Evolutionary conservation across 2,329 filamentous ascomycete species (phyloP).

Genomic region (Neofusicoccum parvum): DNA sequence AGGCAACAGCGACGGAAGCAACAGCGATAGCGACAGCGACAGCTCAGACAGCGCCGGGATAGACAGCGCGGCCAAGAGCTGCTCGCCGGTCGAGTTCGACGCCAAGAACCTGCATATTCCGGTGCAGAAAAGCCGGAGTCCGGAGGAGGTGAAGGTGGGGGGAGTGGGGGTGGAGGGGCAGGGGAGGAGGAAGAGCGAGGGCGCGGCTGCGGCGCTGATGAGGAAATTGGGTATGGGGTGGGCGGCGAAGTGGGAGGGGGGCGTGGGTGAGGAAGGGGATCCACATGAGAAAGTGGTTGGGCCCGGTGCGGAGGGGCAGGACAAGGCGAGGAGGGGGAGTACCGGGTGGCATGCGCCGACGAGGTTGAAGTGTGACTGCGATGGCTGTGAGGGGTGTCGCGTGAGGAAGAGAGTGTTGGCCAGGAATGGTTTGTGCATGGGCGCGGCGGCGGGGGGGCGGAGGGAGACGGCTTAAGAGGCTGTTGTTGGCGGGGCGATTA

Average conservation of each 20-base stretch:
- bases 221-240: neutral
- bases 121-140: neutral
- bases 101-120: neutral
- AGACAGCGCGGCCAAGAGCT: neutral
- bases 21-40: neutral
- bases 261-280: neutral
- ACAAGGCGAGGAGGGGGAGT: neutral
- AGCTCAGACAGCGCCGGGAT: neutral
- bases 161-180: neutral
- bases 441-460: neutral
- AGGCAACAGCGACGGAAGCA: neutral
- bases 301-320: neutral
- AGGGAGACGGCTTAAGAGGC: constrained; percentile 11
- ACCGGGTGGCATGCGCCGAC: neutral
- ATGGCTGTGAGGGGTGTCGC: constrained; percentile 14
- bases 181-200: neutral
- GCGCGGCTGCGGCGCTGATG: neutral
- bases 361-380: constrained; percentile 13
- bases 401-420: neutral
- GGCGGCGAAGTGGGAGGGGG: neutral
- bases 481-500: neutral
- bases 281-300: neutral
- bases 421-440: constrained; percentile 15
- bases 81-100: neutral
- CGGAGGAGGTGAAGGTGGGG: neutral